phyloP scores from a whole-genome alignment of 2,329 filamentous ascomycete genomes.

The Exutisphaerella laricina region DNA sequence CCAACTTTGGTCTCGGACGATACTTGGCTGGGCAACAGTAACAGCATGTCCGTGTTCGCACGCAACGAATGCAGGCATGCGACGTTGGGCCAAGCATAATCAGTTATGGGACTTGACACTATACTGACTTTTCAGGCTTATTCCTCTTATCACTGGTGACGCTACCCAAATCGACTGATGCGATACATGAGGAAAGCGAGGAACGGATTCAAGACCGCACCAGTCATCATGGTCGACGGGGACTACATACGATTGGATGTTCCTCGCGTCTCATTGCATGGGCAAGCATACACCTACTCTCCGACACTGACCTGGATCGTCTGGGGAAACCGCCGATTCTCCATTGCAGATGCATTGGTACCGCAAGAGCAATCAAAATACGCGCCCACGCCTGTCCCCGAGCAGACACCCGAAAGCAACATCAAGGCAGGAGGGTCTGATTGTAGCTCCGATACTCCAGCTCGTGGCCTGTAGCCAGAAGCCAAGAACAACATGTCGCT shows the following conservation, averaged over 20 bases:
- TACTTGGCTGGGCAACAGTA: constrained; percentile 26
- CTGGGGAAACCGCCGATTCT: constrained; percentile 55
- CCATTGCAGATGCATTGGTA: constrained; percentile 28
- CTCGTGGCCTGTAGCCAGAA: background rate
- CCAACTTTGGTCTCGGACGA: constrained; percentile 31
- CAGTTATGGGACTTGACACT: constrained; percentile 47
- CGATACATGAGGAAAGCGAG: constrained; percentile 38
- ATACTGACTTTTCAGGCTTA: constrained; percentile 42
- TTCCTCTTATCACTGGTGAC: too few species aligned
- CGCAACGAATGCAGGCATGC: constrained; percentile 29
- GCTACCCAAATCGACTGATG: constrained; percentile 44
- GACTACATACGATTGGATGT: constrained; percentile 41
- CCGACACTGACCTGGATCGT: constrained; percentile 38
- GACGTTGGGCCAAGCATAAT: constrained; percentile 17
- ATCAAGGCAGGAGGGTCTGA: background rate
- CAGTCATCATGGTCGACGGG: constrained; percentile 33
- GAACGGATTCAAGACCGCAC: constrained; percentile 36
- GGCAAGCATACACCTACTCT: constrained; percentile 47
- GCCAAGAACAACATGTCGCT: constrained; percentile 2
- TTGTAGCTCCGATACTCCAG: background rate
- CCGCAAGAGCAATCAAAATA: background rate
- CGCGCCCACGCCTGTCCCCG: background rate
- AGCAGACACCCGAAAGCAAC: background rate
- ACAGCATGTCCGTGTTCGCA: constrained; percentile 28
- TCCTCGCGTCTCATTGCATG: constrained; percentile 35